Base-by-base conservation (phyloP, 148 eudicot genomes). In the Rhododendron simsii region DNA sequence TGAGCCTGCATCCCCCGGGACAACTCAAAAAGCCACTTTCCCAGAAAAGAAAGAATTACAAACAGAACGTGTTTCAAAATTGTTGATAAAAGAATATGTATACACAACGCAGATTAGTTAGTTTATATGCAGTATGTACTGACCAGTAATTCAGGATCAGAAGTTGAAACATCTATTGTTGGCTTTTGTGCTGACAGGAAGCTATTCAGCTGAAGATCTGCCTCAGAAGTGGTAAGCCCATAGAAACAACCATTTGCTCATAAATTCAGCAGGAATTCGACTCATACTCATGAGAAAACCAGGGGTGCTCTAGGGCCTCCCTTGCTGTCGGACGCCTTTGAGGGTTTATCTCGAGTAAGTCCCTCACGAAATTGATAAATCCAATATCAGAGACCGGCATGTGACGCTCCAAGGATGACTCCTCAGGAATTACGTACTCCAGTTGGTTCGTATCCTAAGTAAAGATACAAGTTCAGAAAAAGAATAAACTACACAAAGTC, bases 271-370 rank as follows among this genome's bases (percentile, higher is more conserved):
- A 87, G 21, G 85, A 69, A 83, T 77, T 82, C 2, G 23, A 76
- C 47, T 85, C 82, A 47, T 96, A 96, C 37, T 88, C 86, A 81
- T 90, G 86, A 78, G 94, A 91, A 83, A 95, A 94, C 99, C 99
- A 98, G 7, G 98, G 98, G 85, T 98, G 99, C 44, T 90, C 88
- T 15, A 98, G 90, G 8, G 99, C 99, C 86, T 98, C 93, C 75
- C 88, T 90, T 26, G 98, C 99, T 3, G 96, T 93, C 53, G 93
- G 96, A 21, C 99, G 98, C 82, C 91, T 89, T 84, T 88, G 86
- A 41, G 99, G 98, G 84, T 95, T 98, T 76, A 92, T 90, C 85
- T 94, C 93, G 30, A 98, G 98, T 90, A 98, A 90, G 83, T 86
- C 86, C 87, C 83, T 91, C 35, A 98, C 45, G 79, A 98, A 98